Conservation (phyloP, 441 rosid species). For the Erodium texanum region DNA sequence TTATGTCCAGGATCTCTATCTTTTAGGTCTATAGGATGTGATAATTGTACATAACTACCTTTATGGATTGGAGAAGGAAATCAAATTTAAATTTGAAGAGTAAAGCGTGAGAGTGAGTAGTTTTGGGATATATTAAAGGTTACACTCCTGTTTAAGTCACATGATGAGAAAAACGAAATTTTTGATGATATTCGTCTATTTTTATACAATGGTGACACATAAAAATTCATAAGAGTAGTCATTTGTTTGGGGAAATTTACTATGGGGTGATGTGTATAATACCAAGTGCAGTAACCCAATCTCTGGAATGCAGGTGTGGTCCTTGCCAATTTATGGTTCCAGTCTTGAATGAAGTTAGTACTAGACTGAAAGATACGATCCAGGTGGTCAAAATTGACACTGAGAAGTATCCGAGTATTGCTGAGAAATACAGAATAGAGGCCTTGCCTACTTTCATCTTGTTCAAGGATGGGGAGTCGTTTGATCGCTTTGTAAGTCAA, state of each 20-base stretch:
- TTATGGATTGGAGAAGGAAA: too few species aligned
- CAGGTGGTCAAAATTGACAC: conserved; percentile 87
- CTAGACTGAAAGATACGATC: conserved; percentile 50
- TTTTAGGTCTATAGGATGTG: not conserved
- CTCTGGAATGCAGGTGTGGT: conserved; percentile 67
- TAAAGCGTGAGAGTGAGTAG: too few species aligned
- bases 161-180: too few species aligned
- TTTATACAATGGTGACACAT: too few species aligned
- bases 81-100: too few species aligned
- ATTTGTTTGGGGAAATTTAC: too few species aligned
- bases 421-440: conserved; percentile 58
- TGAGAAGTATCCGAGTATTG: conserved; percentile 76
- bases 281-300: conserved; percentile 2
- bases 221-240: too few species aligned
- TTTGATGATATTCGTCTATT: too few species aligned
- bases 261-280: too few species aligned
- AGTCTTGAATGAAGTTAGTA: conserved; percentile 63
- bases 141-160: too few species aligned
- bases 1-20: not conserved
- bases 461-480: conserved; percentile 76
- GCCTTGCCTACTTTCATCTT: conserved; percentile 86
- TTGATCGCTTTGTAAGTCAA: conserved; percentile 78
- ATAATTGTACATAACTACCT: too few species aligned
- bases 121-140: too few species aligned
- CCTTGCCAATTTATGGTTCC: conserved; percentile 94